phyloP scores from a whole-genome alignment of 2,329 filamentous ascomycete genomes.

The Dryadomyces quercivorus region DNA sequence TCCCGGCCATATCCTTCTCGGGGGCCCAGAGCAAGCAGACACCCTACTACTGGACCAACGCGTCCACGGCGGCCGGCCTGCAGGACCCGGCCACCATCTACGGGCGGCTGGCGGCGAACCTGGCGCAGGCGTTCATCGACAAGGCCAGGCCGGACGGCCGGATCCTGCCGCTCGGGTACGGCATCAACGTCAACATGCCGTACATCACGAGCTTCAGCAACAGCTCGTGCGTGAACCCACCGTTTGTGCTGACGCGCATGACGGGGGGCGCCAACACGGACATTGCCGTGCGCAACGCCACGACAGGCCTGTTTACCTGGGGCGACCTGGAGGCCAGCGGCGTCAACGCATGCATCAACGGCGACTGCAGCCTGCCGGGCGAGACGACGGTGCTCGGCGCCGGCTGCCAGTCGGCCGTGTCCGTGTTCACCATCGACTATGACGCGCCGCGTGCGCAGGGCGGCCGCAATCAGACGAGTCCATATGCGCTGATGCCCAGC shows the following conservation, averaged over 20 bases:
- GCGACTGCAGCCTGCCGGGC: constrained; percentile 10
- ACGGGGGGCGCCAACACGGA: constrained; percentile 4
- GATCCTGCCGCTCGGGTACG: constrained; percentile 14
- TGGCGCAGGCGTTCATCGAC: constrained; percentile 13
- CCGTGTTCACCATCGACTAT: constrained; percentile 13
- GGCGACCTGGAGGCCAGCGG: constrained; percentile 4
- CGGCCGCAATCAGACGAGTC: neutral
- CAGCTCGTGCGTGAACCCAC: constrained; percentile 13
- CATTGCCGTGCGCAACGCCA: constrained; percentile 10
- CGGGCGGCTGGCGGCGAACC: constrained; percentile 11
- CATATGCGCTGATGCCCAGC: constrained; percentile 5
- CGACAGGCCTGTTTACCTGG: constrained; percentile 10
- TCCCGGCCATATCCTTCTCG: constrained; percentile 37
- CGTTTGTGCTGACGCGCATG: constrained; percentile 12
- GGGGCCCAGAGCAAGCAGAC: constrained; percentile 27
- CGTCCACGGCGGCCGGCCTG: constrained; percentile 10
- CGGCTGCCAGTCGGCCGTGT: constrained; percentile 12
- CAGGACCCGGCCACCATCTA: constrained; percentile 13
- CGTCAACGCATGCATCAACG: constrained; percentile 9
- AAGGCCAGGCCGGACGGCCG: constrained; percentile 8
- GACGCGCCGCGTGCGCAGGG: constrained; percentile 4
- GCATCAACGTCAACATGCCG: constrained; percentile 15
- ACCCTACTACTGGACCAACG: constrained; percentile 29
- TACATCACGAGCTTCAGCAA: constrained; percentile 11
- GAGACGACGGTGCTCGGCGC: constrained; percentile 5